These are phyloP conservation scores for Phaseolus lunatus DNA, from an alignment of 306 rosid species.

Conservation along the genomic window DNA sequence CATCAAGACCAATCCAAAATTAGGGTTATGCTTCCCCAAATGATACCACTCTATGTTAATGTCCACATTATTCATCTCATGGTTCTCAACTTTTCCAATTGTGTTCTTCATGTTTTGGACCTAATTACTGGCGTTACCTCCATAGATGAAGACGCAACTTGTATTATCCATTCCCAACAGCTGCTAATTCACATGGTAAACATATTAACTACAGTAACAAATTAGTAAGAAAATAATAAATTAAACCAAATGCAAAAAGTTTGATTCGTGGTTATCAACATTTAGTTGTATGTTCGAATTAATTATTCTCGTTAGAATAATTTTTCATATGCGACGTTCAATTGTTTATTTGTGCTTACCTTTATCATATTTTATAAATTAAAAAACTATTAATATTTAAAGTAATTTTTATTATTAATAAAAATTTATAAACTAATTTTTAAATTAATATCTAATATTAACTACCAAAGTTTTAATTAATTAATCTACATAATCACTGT, in stretches of 20 bases:
- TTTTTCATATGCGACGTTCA: too few species aligned
- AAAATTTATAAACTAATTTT: too few species aligned
- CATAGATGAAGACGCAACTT: slow-evolving; percentile 46
- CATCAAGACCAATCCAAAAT: slow-evolving; percentile 49
- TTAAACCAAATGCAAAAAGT: neutral
- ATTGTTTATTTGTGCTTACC: slow-evolving; percentile 18
- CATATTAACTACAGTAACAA: neutral
- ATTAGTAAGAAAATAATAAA: neutral
- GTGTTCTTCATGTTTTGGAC: slow-evolving; percentile 1
- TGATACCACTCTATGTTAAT: slow-evolving; percentile 12
- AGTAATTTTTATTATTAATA: too few species aligned
- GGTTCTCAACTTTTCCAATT: slow-evolving; percentile 25
- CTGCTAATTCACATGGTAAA: too few species aligned
- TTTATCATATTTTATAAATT: too few species aligned
- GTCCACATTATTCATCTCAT: slow-evolving; percentile 17
- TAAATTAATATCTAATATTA: too few species aligned
- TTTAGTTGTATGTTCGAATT: neutral
- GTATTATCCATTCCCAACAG: neutral
- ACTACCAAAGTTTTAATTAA: too few species aligned
- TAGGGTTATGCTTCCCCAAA: slow-evolving; percentile 30
- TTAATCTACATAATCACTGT: too few species aligned
- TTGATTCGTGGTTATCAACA: neutral
- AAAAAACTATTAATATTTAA: too few species aligned
- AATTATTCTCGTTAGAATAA: too few species aligned
- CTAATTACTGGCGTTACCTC: slow-evolving; percentile 44